Evolutionary conservation across 2,329 filamentous ascomycete species (phyloP).

Genomic region (Rutstroemia sydowiana): DNA sequence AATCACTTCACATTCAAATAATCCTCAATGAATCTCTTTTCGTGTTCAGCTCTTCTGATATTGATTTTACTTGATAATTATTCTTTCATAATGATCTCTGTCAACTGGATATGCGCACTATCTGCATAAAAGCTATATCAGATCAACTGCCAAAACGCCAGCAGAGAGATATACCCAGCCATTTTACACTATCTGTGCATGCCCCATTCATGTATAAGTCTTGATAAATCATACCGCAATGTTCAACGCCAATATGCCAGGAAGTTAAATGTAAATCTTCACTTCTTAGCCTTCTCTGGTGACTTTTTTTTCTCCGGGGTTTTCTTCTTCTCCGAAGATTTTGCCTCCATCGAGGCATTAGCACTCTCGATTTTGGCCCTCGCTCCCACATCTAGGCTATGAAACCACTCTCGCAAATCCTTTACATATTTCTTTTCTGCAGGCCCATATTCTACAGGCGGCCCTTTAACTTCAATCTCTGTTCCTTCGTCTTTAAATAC

Average conservation of each 20-base stretch:
- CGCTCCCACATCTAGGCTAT: constrained; percentile 33
- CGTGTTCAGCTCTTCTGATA: too few species aligned
- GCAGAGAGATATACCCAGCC: not conserved
- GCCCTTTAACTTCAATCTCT: constrained; percentile 46
- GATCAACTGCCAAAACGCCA: too few species aligned
- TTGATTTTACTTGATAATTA: too few species aligned
- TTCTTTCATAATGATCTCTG: not conserved
- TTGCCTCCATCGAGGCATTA: not conserved
- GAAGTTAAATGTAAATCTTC: not conserved
- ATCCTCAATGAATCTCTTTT: not conserved
- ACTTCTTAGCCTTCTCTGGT: constrained; percentile 5
- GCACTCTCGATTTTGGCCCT: not conserved
- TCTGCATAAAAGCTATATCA: too few species aligned
- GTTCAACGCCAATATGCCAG: not conserved
- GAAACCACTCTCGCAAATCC: constrained; percentile 41
- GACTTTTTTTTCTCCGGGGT: not conserved
- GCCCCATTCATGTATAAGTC: not conserved
- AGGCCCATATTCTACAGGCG: constrained; percentile 49
- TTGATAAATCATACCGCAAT: not conserved
- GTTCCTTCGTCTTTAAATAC: constrained; percentile 43
- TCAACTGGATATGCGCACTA: too few species aligned
- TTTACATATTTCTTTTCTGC: constrained; percentile 43
- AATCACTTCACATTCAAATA: too few species aligned
- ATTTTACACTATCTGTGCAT: not conserved
- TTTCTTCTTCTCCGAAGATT: not conserved